phyloP scores from a whole-genome alignment of 2,329 filamentous ascomycete species.

The Daldinia sp. region DNA sequence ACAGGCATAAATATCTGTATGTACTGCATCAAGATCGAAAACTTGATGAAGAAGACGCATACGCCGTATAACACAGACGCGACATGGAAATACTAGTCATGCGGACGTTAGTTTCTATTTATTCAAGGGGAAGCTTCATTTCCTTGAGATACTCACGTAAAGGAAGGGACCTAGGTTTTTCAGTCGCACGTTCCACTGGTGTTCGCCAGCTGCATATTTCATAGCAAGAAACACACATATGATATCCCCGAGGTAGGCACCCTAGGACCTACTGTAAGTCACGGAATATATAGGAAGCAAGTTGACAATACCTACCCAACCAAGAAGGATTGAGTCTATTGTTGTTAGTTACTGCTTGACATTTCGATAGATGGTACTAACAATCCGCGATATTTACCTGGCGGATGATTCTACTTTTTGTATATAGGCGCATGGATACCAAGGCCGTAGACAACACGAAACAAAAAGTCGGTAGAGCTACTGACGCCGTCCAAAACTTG shows the following conservation, averaged over 20 bases:
- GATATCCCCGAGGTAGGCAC: neutral
- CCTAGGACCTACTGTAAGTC: neutral
- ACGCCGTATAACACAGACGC: neutral
- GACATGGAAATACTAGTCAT: neutral
- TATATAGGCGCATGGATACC: neutral
- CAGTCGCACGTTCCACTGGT: neutral
- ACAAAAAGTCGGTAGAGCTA: neutral
- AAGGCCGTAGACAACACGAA: neutral
- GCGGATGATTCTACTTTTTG: neutral
- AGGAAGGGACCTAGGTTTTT: neutral
- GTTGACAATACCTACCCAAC: neutral
- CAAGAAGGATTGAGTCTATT: neutral
- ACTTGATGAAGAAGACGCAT: neutral
- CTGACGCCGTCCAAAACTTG: neutral
- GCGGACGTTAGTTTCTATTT: neutral
- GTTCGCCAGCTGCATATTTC: neutral
- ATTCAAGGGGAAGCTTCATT: neutral
- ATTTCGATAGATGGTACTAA: neutral
- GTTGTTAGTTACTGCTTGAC: neutral
- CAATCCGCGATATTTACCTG: neutral
- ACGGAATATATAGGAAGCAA: neutral
- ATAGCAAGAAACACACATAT: neutral
- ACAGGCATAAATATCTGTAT: slow-evolving; percentile 1
- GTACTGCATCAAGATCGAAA: neutral
- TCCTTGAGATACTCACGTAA: neutral